Evolutionary conservation across 352 stramenopile genomes (phyloP).

Genomic region (Globisporangium sylvaticum): DNA sequence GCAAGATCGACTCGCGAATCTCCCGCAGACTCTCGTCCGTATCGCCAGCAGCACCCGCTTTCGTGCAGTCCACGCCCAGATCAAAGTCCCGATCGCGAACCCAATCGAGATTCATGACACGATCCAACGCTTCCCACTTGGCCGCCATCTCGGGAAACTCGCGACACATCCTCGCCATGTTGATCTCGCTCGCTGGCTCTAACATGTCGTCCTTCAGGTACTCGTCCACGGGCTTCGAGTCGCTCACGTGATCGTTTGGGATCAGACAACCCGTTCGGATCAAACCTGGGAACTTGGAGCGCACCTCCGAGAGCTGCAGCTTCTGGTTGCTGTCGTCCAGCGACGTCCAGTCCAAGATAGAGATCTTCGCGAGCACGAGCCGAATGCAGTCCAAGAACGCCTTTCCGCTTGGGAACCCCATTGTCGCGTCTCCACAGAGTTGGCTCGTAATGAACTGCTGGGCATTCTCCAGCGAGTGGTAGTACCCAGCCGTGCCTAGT

Average conservation of each 20-base stretch:
- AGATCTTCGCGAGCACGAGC: conserved; percentile 69
- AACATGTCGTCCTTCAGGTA: conserved; percentile 32
- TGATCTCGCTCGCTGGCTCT: conserved; percentile 22
- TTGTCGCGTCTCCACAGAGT: conserved; percentile 21
- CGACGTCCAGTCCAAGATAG: conserved; percentile 73
- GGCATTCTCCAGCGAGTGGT: conserved; percentile 45
- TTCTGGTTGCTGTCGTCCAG: conserved; percentile 48
- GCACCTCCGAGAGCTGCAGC: conserved; percentile 53
- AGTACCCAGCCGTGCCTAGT: conserved; percentile 61
- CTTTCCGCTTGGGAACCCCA: conserved; percentile 38
- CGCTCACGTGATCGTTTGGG: conserved; percentile 21
- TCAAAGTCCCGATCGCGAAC: conserved; percentile 47
- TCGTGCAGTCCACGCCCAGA: conserved; percentile 30
- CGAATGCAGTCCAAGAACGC: conserved; percentile 68
- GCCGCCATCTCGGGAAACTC: conserved; percentile 28
- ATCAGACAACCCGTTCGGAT: conserved; percentile 43
- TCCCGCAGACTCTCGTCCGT: not conserved
- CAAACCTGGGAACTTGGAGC: conserved; percentile 36
- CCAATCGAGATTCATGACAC: conserved; percentile 19
- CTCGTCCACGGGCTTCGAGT: conserved; percentile 13
- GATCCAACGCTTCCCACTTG: conserved; percentile 31
- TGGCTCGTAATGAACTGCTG: conserved; percentile 30
- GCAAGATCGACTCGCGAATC: conserved; percentile 23
- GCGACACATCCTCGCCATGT: conserved; percentile 24
- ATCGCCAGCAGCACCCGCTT: conserved; percentile 9